A percentile compares a stretch with the other conserved stretches of the same genome.
phyloP scores from a whole-genome alignment of 78 protist genomes.

The Speleostelium caveatum region DNA sequence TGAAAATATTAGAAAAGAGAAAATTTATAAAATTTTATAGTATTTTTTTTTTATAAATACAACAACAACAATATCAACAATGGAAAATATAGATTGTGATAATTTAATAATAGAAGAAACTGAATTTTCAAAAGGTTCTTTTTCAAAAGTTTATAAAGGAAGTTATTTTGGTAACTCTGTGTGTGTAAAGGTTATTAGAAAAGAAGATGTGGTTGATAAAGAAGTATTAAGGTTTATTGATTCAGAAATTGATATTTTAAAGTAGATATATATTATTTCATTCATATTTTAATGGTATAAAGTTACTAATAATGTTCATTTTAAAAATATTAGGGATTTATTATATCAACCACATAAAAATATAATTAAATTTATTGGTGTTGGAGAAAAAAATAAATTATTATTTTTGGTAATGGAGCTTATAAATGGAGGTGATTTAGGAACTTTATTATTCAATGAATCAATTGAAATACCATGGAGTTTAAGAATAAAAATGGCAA shows the following conservation, averaged over 20 bases:
- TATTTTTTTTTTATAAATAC: background rate
- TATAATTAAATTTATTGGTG: constrained; percentile 57
- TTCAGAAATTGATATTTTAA: constrained; percentile 63
- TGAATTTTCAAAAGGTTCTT: constrained; percentile 72
- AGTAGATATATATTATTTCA: constrained; percentile 12
- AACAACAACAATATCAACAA: background rate
- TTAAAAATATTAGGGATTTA: constrained; percentile 17
- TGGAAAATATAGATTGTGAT: constrained; percentile 36
- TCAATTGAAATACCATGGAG: constrained; percentile 45
- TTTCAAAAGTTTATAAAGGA: constrained; percentile 76
- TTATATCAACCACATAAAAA: constrained; percentile 40
- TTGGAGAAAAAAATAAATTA: constrained; percentile 61
- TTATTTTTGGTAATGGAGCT: constrained; percentile 67
- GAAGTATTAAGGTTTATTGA: constrained; percentile 32
- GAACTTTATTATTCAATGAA: constrained; percentile 19
- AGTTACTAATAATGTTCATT: background rate
- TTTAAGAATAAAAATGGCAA: constrained; percentile 43
- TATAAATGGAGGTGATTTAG: constrained; percentile 67
- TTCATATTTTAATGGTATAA: background rate
- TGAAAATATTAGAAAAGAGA: background rate
- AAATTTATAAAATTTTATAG: background rate
- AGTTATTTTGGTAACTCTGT: constrained; percentile 45
- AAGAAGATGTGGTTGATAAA: constrained; percentile 43
- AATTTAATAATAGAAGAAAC: constrained; percentile 49
- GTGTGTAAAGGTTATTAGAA: constrained; percentile 72